These are phyloP conservation scores for Bruguiera hainesii DNA, from an alignment of 441 rosid genomes.

Conservation along the genomic window DNA sequence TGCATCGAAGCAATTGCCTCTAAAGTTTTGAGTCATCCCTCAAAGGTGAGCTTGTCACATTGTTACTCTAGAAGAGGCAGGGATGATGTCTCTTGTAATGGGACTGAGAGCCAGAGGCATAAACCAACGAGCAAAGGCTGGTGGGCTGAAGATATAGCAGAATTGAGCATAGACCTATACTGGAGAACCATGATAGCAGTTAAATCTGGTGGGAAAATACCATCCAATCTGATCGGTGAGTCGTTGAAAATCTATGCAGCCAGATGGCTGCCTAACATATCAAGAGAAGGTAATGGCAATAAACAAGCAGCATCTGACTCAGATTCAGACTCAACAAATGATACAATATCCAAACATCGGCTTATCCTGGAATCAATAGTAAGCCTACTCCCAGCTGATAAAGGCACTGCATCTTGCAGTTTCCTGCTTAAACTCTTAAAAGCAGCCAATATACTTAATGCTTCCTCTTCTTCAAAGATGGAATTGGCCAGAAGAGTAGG, in stretches of 20 bases:
- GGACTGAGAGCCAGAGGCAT: conserved; percentile 65
- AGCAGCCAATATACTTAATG: conserved; percentile 68
- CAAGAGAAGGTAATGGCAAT: conserved; percentile 39
- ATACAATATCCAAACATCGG: conserved; percentile 50
- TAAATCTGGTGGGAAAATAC: conserved; percentile 57
- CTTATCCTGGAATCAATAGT: conserved; percentile 65
- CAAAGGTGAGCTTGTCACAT: conserved; percentile 80
- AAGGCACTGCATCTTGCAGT: conserved; percentile 72
- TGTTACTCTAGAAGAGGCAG: conserved; percentile 70
- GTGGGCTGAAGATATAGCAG: conserved; percentile 99
- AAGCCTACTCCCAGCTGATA: conserved; percentile 79
- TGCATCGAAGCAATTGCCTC: conserved; percentile 80
- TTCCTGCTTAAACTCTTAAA: conserved; percentile 83
- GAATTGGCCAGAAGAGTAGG: conserved; percentile 74
- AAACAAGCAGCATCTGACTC: conserved; percentile 41
- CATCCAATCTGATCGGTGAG: conserved; percentile 81
- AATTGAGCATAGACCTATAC: conserved; percentile 80
- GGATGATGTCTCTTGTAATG: conserved; percentile 84
- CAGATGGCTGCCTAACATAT: conserved; percentile 71
- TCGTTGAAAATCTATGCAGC: conserved; percentile 90
- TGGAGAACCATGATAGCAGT: conserved; percentile 66
- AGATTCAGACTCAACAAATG: conserved; percentile 55
- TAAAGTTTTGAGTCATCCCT: conserved; percentile 62
- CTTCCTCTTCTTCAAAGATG: conserved; percentile 63
- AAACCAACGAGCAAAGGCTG: conserved; percentile 79